Base-by-base conservation (phyloP, 768 basidiomycete species). In the Kwoniella sp. region DNA sequence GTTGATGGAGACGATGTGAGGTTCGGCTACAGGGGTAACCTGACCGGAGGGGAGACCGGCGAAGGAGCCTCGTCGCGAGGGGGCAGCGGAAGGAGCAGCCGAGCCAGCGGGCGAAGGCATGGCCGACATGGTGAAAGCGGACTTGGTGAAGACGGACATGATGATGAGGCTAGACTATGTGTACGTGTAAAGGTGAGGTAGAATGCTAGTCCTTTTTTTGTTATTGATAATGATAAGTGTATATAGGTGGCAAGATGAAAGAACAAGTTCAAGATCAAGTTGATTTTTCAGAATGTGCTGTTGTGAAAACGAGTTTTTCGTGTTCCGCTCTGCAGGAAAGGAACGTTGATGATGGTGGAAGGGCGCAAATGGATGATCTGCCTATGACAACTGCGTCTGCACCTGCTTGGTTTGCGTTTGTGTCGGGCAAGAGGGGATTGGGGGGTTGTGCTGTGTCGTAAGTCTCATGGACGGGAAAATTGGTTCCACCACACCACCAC, bases 71-170 rank as follows among this genome's bases (percentile, higher is more conserved):
- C 71, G 67, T 45, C 74, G 69, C 4, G 76, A 74, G 12, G 65
- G 55, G 20, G 67, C 63, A n/a, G 63, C 56, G 22, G 75, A 71
- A 38, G 69, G 29, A 17, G 76, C 66, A n/a, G 53, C 52, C 22
- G 78, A 69, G 28, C 50, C 51, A 34, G 71, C 59, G 13, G 72
- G 68, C 17, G 74, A 65, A 13, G 74, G 74, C 70, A 77, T 65
- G 53, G 78, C 74, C 53, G 76, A 76, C 72, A 75, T 77, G 63
- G 72, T 71, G 70, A 79, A 79, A 56, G 78, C 76, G 62, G 78
- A 72, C 63, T 72, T 73, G 41, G 75, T 77, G 74, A 80, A 80
- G 54, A 80, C 79, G 68, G 75, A 77, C 79, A 80, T 80, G 63
- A 28, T 74, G 71, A 25, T 31, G 41, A 25, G 67, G 31, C 20